Evolutionary conservation across 148 eudicot genomes (phyloP).

Genomic region (Rheum nobile): DNA sequence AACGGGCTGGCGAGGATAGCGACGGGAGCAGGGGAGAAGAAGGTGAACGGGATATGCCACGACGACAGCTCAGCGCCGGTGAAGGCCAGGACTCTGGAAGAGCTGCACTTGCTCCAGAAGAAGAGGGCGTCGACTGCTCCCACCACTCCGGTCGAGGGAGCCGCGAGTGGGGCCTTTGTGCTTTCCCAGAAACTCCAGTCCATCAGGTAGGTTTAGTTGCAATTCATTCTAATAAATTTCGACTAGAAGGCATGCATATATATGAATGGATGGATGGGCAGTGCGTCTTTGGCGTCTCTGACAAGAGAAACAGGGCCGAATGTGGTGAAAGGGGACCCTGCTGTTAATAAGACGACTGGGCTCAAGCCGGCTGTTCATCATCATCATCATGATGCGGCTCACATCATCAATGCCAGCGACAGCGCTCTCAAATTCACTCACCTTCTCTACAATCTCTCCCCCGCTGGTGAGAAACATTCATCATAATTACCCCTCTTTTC

Average conservation of each 20-base stretch:
- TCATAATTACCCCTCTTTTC: too few species aligned
- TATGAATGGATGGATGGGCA: conserved; percentile 5
- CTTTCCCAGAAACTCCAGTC: conserved; percentile 66
- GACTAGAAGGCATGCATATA: neutral
- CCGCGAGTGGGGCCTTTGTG: conserved; percentile 2
- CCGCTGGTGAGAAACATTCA: conserved; percentile 46
- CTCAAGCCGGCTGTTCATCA: neutral
- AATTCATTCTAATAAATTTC: neutral
- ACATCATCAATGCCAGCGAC: conserved; percentile 46
- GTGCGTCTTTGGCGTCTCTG: conserved; percentile 87
- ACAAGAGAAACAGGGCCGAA: conserved; percentile 88
- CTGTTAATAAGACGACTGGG: conserved; percentile 26
- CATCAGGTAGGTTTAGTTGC: conserved; percentile 46
- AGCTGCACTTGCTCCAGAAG: conserved; percentile 60
- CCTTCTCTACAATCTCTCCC: conserved; percentile 91
- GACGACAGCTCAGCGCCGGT: conserved; percentile 11
- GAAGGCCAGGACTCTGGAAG: neutral
- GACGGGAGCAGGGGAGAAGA: neutral
- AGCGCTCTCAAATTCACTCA: conserved; percentile 85
- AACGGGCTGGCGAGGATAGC: neutral
- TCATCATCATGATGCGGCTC: conserved; percentile 14
- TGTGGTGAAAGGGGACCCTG: conserved; percentile 89
- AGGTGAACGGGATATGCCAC: conserved; percentile 3
- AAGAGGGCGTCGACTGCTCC: conserved; percentile 47
- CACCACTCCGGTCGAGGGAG: conserved; percentile 37